These are phyloP conservation scores for Aspergillus indologenus DNA, from an alignment of 495 filamentous ascomycete genomes.

Conservation along the genomic window DNA sequence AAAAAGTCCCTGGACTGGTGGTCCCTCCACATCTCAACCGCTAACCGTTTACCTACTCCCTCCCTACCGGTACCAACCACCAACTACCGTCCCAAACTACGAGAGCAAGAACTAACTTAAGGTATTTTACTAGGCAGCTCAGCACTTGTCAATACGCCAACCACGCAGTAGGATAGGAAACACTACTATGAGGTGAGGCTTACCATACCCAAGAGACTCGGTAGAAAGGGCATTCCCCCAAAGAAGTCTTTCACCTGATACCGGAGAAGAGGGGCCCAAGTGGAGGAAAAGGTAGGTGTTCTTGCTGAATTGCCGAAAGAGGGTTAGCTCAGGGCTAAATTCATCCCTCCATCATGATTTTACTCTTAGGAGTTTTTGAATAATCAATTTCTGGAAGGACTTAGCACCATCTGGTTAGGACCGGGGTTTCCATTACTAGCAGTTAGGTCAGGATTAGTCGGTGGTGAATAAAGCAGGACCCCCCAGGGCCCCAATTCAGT, in stretches of 20 bases:
- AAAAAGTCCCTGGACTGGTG: slow-evolving; percentile 11
- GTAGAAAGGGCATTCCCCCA: neutral
- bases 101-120: slow-evolving; percentile 10
- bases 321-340: slow-evolving; percentile 17
- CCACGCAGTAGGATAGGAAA: neutral
- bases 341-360: slow-evolving; percentile 7
- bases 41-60: slow-evolving; percentile 1
- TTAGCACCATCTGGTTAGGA: neutral
- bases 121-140: no score
- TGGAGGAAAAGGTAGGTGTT: slow-evolving; percentile 15
- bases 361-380: slow-evolving; percentile 3
- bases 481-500: slow-evolving; percentile 8
- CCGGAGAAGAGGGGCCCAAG: slow-evolving; percentile 1
- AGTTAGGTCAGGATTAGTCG: neutral
- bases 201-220: neutral
- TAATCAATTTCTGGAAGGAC: neutral
- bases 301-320: slow-evolving; percentile 13
- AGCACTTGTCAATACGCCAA: no score
- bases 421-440: neutral
- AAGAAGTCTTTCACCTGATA: slow-evolving; percentile 1
- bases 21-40: slow-evolving; percentile 23
- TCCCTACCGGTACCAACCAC: no score
- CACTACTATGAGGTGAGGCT: neutral
- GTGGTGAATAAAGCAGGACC: slow-evolving; percentile 4
- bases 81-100: neutral